Evolutionary conservation across 495 filamentous ascomycete genomes (phyloP).

Genomic region (Aspergillus cavernicola): DNA sequence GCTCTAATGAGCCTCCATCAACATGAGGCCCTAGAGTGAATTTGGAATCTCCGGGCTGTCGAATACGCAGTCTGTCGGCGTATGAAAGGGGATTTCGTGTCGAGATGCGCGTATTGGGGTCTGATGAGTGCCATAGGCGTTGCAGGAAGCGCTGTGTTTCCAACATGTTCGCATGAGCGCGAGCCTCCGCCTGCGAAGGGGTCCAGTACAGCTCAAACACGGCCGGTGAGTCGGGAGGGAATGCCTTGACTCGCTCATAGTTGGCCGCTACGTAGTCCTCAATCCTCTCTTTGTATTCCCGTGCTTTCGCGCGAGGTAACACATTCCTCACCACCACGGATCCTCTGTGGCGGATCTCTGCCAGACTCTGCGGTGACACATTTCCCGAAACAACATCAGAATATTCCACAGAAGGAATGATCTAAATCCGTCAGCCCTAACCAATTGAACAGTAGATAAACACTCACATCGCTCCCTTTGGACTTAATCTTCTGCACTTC

Average conservation of each 20-base stretch:
- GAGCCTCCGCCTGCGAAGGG: constrained; percentile 66
- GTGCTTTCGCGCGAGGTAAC: constrained; percentile 54
- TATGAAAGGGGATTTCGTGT: constrained; percentile 67
- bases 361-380: constrained; percentile 38
- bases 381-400: constrained; percentile 46
- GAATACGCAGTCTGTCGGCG: constrained; percentile 77
- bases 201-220: constrained; percentile 93
- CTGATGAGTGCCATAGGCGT: constrained; percentile 66
- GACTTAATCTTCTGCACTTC: constrained; percentile 43
- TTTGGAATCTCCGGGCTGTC: constrained; percentile 56
- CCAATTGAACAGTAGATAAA: background rate
- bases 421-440: constrained; percentile 23
- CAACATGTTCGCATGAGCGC: constrained; percentile 68
- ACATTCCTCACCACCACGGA: constrained; percentile 62
- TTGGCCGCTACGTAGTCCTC: constrained; percentile 62
- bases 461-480: constrained; percentile 48
- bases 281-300: constrained; percentile 42
- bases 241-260: constrained; percentile 41
- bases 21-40: constrained; percentile 86
- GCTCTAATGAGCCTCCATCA: constrained; percentile 79
- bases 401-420: constrained; percentile 61
- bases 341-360: constrained; percentile 59
- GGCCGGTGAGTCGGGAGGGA: constrained; percentile 61
- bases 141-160: constrained; percentile 68
- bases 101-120: constrained; percentile 59